Evolutionary conservation across 108 stramenopile genomes (phyloP).

Genomic region (Licmophora abbreviata): DNA sequence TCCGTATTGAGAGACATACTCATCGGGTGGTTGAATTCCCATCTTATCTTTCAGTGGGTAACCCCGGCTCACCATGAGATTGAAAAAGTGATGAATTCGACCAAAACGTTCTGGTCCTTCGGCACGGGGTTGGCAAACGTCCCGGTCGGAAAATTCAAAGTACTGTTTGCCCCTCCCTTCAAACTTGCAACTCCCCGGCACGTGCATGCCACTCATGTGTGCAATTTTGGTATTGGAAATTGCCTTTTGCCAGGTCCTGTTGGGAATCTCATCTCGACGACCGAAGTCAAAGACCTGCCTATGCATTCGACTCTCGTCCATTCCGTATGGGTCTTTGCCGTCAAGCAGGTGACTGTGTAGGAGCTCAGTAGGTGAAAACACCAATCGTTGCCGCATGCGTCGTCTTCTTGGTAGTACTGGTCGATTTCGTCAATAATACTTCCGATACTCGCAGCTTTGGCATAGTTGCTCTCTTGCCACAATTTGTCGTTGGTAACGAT

Average conservation of each 20-base stretch:
- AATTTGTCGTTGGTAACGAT: background rate
- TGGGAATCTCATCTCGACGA: background rate
- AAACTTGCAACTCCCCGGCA: background rate
- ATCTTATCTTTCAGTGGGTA: background rate
- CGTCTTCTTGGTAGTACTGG: slow-evolving; percentile 1
- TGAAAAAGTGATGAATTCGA: background rate
- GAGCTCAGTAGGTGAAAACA: slow-evolving; percentile 10
- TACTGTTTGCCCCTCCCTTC: background rate
- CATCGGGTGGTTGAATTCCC: background rate
- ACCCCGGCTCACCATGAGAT: background rate
- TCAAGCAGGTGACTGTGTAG: background rate
- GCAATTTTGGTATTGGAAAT: background rate
- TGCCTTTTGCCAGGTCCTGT: background rate
- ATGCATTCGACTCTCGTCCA: background rate
- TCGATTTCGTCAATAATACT: slow-evolving; percentile 4
- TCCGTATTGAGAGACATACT: background rate
- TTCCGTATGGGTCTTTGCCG: too few species aligned
- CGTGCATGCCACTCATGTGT: slow-evolving; percentile 2
- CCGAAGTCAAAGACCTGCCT: background rate
- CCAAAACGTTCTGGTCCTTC: background rate
- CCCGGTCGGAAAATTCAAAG: background rate
- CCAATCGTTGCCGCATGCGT: slow-evolving; percentile 11
- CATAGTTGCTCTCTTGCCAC: slow-evolving; percentile 1
- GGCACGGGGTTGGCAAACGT: background rate
- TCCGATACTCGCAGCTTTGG: background rate